Conservation (phyloP, 352 stramenopile genomes). For the Peronospora tabacina region DNA sequence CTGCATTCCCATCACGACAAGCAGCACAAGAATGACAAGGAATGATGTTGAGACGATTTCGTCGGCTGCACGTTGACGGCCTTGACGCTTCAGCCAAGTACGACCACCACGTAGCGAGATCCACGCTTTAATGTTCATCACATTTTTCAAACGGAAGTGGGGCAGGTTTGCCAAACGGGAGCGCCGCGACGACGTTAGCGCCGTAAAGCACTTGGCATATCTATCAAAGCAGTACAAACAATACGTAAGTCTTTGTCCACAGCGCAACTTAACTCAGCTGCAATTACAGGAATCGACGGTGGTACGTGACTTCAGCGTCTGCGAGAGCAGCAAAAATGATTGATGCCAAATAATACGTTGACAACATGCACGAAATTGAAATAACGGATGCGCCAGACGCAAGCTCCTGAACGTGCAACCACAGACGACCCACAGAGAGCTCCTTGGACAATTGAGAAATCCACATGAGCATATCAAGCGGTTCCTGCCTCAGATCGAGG, state of each 20-base stretch:
- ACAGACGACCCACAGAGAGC: conserved; percentile 22
- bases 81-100: conserved; percentile 84
- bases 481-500: conserved; percentile 40
- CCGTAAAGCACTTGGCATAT: conserved; percentile 87
- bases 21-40: conserved; percentile 76
- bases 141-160: conserved; percentile 87
- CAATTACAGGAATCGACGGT: conserved; percentile 70
- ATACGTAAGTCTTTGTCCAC: conserved; percentile 9
- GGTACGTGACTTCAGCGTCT: conserved; percentile 80
- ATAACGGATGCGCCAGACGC: conserved; percentile 39
- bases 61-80: conserved; percentile 75
- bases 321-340: conserved; percentile 69
- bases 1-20: conserved; percentile 83
- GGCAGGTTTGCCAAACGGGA: conserved; percentile 78
- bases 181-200: conserved; percentile 77
- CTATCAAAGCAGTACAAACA: conserved; percentile 17
- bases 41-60: conserved; percentile 87
- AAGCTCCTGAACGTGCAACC: conserved; percentile 21
- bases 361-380: conserved; percentile 58
- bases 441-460: conserved; percentile 30
- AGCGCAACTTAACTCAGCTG: not conserved
- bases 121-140: conserved; percentile 88
- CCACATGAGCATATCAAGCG: conserved; percentile 35
- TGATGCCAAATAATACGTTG: conserved; percentile 68
- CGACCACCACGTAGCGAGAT: conserved; percentile 79